Evolutionary conservation across 306 rosid species (phyloP).

Genomic region (Sicyos edulis): DNA sequence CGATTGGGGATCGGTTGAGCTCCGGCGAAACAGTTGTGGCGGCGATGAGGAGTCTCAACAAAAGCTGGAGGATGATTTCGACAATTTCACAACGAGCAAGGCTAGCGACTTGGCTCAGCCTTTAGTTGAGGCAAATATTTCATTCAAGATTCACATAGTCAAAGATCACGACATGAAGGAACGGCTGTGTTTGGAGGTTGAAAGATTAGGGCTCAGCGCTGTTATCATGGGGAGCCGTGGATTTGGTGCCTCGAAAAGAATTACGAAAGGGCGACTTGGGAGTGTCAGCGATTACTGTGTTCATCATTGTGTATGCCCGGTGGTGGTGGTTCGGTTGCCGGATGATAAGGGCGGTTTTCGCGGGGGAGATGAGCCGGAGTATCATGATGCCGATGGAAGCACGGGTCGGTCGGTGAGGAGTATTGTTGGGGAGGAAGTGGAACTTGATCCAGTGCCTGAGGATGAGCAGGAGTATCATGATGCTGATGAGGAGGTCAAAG

Average conservation of each 20-base stretch:
- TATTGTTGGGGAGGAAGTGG: conserved; percentile 33
- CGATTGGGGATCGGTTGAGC: conserved; percentile 67
- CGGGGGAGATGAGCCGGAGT: conserved; percentile 4
- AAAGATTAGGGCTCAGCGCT: conserved; percentile 80
- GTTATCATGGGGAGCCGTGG: conserved; percentile 95
- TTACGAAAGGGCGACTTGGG: conserved; percentile 53
- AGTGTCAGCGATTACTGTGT: conserved; percentile 90
- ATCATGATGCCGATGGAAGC: conserved; percentile 1
- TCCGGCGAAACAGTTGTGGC: neutral
- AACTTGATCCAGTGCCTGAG: conserved; percentile 78
- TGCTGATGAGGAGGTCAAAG: conserved; percentile 52
- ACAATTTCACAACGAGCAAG: conserved; percentile 57
- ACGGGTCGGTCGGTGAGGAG: conserved; percentile 22
- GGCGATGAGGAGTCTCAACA: conserved; percentile 36
- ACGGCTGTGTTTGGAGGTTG: conserved; percentile 86
- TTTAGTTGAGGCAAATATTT: conserved; percentile 56
- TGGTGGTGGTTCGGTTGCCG: conserved; percentile 69
- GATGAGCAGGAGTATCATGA: conserved; percentile 67
- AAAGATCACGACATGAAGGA: conserved; percentile 94
- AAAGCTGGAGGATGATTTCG: conserved; percentile 65
- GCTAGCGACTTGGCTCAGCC: conserved; percentile 61
- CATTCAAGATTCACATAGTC: conserved; percentile 76
- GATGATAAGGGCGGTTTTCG: conserved; percentile 37
- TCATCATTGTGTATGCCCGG: conserved; percentile 82
- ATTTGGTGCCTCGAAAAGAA: conserved; percentile 58